Percentiles rank a stretch among this genome's conserved stretches.
These are phyloP conservation scores for Desmodesmus armatus DNA, from an alignment of 139 green algal species.

Conservation along the genomic window DNA sequence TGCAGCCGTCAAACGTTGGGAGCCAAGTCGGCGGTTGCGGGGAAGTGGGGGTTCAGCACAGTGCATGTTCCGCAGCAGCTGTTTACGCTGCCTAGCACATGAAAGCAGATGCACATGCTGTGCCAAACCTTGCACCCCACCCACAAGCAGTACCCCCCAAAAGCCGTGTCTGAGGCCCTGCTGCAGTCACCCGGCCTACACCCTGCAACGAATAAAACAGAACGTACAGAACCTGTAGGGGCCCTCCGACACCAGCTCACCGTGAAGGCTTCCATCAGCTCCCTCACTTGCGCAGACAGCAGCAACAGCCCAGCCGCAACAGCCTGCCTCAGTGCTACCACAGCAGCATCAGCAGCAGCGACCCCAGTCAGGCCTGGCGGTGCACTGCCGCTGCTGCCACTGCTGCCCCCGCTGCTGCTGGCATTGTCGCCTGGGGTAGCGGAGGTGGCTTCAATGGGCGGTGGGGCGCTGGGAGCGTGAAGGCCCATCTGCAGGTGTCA, in stretches of 20 bases:
- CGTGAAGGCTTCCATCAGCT: slow-evolving; percentile 47
- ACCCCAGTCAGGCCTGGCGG: slow-evolving; percentile 8
- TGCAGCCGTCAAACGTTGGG: too few relatives aligned
- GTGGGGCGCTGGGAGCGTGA: too few relatives aligned
- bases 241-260: background rate
- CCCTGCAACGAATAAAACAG: too few relatives aligned
- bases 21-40: too few relatives aligned
- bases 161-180: background rate
- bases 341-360: slow-evolving; percentile 22
- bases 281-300: slow-evolving; percentile 44
- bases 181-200: background rate
- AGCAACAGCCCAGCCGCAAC: slow-evolving; percentile 25
- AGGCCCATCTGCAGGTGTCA: slow-evolving; percentile 41
- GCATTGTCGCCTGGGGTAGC: too few relatives aligned
- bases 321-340: slow-evolving; percentile 11
- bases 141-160: background rate
- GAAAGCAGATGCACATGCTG: background rate
- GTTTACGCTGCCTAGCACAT: background rate
- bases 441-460: too few relatives aligned
- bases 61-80: too few relatives aligned
- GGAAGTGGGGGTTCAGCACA: too few relatives aligned
- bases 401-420: slow-evolving; percentile 2
- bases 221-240: too few relatives aligned
- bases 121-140: too few relatives aligned
- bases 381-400: background rate